These are phyloP conservation scores for Colletotrichum theobromicola DNA, from an alignment of 2,329 filamentous ascomycete genomes.

Conservation along the genomic window DNA sequence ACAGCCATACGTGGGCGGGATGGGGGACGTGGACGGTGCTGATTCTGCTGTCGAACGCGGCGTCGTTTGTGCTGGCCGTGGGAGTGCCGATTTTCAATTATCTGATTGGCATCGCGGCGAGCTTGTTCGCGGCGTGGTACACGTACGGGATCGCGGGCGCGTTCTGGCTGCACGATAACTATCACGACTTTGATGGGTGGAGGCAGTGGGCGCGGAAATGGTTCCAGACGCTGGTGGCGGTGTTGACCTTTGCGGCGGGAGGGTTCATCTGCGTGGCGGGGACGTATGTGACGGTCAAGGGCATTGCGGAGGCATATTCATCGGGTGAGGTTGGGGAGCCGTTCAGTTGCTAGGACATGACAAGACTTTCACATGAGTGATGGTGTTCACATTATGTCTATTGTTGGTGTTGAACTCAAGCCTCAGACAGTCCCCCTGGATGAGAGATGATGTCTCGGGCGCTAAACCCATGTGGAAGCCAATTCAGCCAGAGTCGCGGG, in stretches of 20 bases:
- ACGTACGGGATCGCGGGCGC: constrained; percentile 57
- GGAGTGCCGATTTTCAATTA: constrained; percentile 61
- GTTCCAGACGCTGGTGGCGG: constrained; percentile 40
- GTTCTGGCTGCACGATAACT: constrained; percentile 57
- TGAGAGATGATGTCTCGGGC: background rate
- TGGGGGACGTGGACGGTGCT: constrained; percentile 53
- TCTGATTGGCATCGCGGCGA: constrained; percentile 54
- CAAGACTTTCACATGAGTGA: background rate
- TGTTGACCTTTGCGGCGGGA: constrained; percentile 48
- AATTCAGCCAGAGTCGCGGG: background rate
- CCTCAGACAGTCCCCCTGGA: background rate
- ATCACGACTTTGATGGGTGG: constrained; percentile 44
- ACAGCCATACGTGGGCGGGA: constrained; percentile 49
- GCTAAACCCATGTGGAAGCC: background rate
- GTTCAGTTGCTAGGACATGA: constrained; percentile 8
- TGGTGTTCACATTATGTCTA: background rate
- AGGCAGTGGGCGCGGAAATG: constrained; percentile 41
- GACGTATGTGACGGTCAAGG: constrained; percentile 52
- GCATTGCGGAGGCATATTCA: constrained; percentile 26
- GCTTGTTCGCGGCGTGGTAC: constrained; percentile 59
- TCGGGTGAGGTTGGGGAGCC: constrained; percentile 4
- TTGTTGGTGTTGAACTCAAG: background rate
- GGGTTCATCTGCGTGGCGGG: constrained; percentile 54
- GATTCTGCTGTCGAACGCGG: constrained; percentile 48
- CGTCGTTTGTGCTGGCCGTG: constrained; percentile 47